Conservation (phyloP, 257 asterid genomes). For the Ajuga chamaepitys region DNA sequence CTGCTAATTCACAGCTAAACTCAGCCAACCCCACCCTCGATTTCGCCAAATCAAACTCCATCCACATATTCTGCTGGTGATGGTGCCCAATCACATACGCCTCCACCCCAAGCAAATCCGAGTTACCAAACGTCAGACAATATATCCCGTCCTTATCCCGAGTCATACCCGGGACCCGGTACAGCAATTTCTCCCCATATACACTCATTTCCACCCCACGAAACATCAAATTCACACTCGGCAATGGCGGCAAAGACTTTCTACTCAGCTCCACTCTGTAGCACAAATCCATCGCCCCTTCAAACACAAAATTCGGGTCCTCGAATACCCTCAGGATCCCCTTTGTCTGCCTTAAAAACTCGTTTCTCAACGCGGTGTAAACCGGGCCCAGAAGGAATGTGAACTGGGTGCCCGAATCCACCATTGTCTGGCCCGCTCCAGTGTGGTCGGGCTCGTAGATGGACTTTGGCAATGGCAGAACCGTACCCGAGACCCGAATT, state of each 20-base stretch:
- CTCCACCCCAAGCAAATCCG: constrained; percentile 71
- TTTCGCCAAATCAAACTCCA: constrained; percentile 60
- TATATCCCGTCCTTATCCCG: constrained; percentile 40
- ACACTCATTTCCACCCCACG: constrained; percentile 74
- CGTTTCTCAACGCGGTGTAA: constrained; percentile 45
- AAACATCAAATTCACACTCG: constrained; percentile 57
- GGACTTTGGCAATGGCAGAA: constrained; percentile 45
- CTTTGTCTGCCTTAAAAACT: constrained; percentile 45
- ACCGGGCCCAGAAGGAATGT: constrained; percentile 57
- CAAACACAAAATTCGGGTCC: constrained; percentile 58
- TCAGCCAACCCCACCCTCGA: constrained; percentile 70
- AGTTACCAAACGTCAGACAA: constrained; percentile 74
- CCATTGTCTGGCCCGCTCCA: constrained; percentile 90
- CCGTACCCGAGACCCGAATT: constrained; percentile 37
- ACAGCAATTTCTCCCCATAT: constrained; percentile 55
- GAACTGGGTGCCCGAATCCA: constrained; percentile 87
- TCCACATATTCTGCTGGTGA: constrained; percentile 74
- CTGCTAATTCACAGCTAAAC: constrained; percentile 58
- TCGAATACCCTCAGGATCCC: constrained; percentile 29
- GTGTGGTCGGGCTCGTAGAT: constrained; percentile 60
- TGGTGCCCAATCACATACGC: constrained; percentile 80
- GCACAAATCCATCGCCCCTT: constrained; percentile 84
- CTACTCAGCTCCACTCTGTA: constrained; percentile 33
- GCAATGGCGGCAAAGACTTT: constrained; percentile 33
- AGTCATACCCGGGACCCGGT: constrained; percentile 44